Evolutionary conservation across 139 green algal genomes (phyloP).

Genomic region (Chlorella sp.): DNA sequence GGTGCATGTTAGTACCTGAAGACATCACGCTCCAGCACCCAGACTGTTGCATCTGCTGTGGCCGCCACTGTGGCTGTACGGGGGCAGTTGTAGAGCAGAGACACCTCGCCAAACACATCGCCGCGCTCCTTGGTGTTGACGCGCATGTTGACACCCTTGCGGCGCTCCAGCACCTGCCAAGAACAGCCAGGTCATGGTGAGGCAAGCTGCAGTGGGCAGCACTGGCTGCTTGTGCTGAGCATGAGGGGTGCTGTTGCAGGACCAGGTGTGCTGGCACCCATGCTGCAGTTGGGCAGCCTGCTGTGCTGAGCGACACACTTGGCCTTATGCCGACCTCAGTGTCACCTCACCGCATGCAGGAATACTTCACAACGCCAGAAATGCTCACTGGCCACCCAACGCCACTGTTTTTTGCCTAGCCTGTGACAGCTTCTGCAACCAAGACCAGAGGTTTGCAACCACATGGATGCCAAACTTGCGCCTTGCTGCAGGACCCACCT

Average conservation of each 20-base stretch:
- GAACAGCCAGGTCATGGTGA: neutral
- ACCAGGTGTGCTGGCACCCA: neutral
- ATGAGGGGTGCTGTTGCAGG: neutral
- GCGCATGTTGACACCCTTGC: slow-evolving; percentile 41
- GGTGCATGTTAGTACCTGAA: slow-evolving; percentile 51
- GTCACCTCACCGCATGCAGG: too few relatives aligned
- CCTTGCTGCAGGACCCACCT: too few relatives aligned
- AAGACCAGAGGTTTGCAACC: too few relatives aligned
- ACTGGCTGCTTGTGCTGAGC: neutral
- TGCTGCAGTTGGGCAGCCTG: neutral
- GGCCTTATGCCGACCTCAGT: too few relatives aligned
- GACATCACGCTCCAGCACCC: slow-evolving; percentile 79
- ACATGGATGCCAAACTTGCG: too few relatives aligned
- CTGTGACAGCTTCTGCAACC: too few relatives aligned
- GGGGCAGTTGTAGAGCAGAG: slow-evolving; percentile 65
- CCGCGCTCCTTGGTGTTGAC: slow-evolving; percentile 49
- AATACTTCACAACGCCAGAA: too few relatives aligned
- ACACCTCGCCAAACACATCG: slow-evolving; percentile 52
- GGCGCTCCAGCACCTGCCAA: slow-evolving; percentile 48
- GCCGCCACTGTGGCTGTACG: slow-evolving; percentile 85
- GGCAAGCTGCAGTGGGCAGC: too few relatives aligned
- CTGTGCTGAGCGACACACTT: too few relatives aligned
- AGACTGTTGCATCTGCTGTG: slow-evolving; percentile 73
- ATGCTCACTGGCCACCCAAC: too few relatives aligned
- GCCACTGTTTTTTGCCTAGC: too few relatives aligned